Evolutionary conservation across 768 basidiomycete species (phyloP).

Genomic region (Psilocybe subaeruginosa): DNA sequence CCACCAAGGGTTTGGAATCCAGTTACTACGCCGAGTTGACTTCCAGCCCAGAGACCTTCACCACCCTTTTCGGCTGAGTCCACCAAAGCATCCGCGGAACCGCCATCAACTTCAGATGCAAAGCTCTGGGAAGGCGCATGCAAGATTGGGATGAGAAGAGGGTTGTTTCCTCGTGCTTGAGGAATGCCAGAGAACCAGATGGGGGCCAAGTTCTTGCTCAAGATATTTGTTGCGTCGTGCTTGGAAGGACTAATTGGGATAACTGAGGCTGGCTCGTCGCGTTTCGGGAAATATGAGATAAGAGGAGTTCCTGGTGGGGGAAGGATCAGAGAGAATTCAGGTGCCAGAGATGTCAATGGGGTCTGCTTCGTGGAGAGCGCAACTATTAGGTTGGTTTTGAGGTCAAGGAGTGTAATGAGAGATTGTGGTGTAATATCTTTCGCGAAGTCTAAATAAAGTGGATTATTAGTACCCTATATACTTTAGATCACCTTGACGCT

Average conservation of each 20-base stretch:
- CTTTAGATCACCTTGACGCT: neutral
- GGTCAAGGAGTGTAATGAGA: constrained; percentile 69
- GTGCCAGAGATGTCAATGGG: constrained; percentile 73
- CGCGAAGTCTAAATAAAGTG: constrained; percentile 53
- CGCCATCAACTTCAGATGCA: constrained; percentile 69
- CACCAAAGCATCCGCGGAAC: constrained; percentile 62
- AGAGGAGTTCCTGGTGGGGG: constrained; percentile 85
- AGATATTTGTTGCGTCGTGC: constrained; percentile 36
- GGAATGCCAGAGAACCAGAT: constrained; percentile 81
- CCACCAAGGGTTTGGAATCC: constrained; percentile 88
- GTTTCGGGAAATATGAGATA: constrained; percentile 83
- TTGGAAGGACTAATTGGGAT: constrained; percentile 63
- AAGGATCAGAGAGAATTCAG: constrained; percentile 91
- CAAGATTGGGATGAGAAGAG: constrained; percentile 81
- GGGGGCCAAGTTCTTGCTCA: constrained; percentile 53
- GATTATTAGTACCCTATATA: neutral
- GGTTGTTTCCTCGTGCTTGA: constrained; percentile 69
- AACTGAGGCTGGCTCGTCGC: constrained; percentile 62
- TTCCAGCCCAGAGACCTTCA: constrained; percentile 85
- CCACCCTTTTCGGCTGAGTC: constrained; percentile 77
- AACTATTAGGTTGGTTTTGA: constrained; percentile 82
- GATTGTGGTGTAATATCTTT: constrained; percentile 82
- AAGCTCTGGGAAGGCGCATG: constrained; percentile 78
- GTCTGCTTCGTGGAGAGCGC: constrained; percentile 79
- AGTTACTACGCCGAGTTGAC: constrained; percentile 73